These are phyloP conservation scores for Corylus heterophylla DNA, from an alignment of 306 rosid species.

Conservation along the genomic window DNA sequence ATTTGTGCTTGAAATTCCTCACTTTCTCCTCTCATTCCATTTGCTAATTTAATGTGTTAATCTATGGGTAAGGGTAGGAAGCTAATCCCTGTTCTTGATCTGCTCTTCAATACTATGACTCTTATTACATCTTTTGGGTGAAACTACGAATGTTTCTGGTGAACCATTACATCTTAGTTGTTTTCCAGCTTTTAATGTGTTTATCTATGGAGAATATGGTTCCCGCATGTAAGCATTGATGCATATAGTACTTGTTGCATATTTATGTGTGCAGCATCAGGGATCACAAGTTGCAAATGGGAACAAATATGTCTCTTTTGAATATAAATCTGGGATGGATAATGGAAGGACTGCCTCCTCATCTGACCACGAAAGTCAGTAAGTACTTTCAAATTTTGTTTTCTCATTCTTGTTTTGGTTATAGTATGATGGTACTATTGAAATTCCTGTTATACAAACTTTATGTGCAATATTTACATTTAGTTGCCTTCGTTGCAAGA, in stretches of 20 bases:
- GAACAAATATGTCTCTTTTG: constrained; percentile 89
- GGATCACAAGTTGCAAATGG: constrained; percentile 88
- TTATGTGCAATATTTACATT: neutral
- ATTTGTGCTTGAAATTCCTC: neutral
- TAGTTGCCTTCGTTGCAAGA: neutral
- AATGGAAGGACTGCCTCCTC: constrained; percentile 96
- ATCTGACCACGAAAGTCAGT: constrained; percentile 97
- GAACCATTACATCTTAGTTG: constrained; percentile 11
- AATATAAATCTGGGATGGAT: constrained; percentile 98
- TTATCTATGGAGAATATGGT: constrained; percentile 22
- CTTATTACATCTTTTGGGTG: neutral
- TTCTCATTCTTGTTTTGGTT: neutral
- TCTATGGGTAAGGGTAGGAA: neutral
- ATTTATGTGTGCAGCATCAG: constrained; percentile 76
- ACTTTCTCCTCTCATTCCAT: neutral
- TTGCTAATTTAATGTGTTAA: neutral
- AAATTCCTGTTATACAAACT: too few species aligned
- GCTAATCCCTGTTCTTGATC: neutral
- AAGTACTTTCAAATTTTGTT: constrained; percentile 30
- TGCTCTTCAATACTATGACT: neutral
- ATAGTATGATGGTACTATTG: neutral
- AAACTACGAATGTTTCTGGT: constrained; percentile 4
- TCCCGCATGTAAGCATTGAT: constrained; percentile 19
- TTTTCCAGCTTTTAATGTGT: constrained; percentile 18
- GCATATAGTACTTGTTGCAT: constrained; percentile 20